Evolutionary conservation across 1,284 basidiomycete species (phyloP), one percentile per base, ranked within the genome.

Genomic region (Grifola frondosa): DNA sequence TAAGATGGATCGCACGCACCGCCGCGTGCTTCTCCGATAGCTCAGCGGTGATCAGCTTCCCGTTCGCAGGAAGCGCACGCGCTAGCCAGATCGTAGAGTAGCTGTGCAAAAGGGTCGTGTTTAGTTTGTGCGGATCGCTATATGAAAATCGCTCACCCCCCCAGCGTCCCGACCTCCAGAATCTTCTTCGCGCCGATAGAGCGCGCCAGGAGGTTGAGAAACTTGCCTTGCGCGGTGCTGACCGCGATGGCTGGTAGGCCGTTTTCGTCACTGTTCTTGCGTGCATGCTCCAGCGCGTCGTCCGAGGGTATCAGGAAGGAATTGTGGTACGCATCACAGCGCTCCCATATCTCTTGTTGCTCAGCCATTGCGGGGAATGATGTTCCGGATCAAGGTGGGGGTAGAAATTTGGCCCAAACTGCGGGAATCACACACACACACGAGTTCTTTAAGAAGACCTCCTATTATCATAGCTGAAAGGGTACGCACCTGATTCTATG

Each of bases 81-180:
- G 73, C 78, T 24, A 82, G 64, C 77, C 78, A 82, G 42, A 81
- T 79, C 2, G 78, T 71, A 5, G 79, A 81, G 57, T 78, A 81
- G 7, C 78, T 80, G 49, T 8, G 32, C 7, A 16, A 3, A 20
- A 24, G 12, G 29, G 23, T 4, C 30, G 30, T 40, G 44, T 15
- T 25, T 43, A 15, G 48, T 43, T 17, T 46, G 42, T 11, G 30
- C 39, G 16, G 34, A 35, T n/a, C 35, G 44, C 7, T 48, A 37
- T 13, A 12, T 19, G 4, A 8, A 12, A 19, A 17, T 7, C 2
- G 61, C 70, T 41, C 53, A 80, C 77, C 79, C 80, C 54, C 78
- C 81, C 3, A 83, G 67, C 6, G 80, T 82, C 1, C 80, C 81
- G 36, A 84, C 71, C 53, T 83, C 81, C 25, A 83, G 60, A 19